Evolutionary conservation across 805 yeast genomes (phyloP).

Genomic region (Saccharomycopsis fodiens): DNA sequence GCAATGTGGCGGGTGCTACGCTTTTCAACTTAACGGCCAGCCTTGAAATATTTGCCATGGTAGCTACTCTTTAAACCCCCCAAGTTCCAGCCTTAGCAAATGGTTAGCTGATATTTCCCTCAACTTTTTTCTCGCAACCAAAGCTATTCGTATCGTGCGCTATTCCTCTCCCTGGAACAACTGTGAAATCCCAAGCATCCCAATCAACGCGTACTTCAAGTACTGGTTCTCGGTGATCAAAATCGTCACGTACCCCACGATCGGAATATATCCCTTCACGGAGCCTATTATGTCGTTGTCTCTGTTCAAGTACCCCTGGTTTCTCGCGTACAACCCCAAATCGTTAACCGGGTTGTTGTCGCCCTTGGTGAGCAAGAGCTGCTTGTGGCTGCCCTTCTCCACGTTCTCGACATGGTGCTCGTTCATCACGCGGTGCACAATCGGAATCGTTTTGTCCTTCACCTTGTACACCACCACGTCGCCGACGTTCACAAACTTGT

Average conservation of each 20-base stretch:
- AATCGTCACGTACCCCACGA: conserved; percentile 84
- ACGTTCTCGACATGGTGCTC: conserved; percentile 51
- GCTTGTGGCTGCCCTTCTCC: conserved; percentile 31
- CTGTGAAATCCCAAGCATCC: conserved; percentile 63
- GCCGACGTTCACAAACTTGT: conserved; percentile 61
- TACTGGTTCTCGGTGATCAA: conserved; percentile 82
- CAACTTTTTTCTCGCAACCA: too few species aligned
- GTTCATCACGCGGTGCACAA: conserved; percentile 89
- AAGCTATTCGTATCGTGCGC: too few species aligned
- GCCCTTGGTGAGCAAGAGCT: conserved; percentile 84
- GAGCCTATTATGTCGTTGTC: conserved; percentile 77
- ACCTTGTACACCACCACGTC: conserved; percentile 92
- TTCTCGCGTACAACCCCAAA: conserved; percentile 70
- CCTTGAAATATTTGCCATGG: too few species aligned
- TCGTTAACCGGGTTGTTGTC: conserved; percentile 94
- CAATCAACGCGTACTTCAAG: conserved; percentile 72
- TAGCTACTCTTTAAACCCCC: too few species aligned
- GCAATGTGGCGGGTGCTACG: too few species aligned
- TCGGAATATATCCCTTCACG: conserved; percentile 88
- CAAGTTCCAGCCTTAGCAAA: too few species aligned
- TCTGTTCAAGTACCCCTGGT: conserved; percentile 70
- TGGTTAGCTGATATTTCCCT: too few species aligned
- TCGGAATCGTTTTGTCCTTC: conserved; percentile 76
- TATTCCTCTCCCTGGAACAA: conserved; percentile 48
- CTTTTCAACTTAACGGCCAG: too few species aligned